Evolutionary conservation across 2,329 filamentous ascomycete genomes (phyloP).

Genomic region (Trichoderma sp.): DNA sequence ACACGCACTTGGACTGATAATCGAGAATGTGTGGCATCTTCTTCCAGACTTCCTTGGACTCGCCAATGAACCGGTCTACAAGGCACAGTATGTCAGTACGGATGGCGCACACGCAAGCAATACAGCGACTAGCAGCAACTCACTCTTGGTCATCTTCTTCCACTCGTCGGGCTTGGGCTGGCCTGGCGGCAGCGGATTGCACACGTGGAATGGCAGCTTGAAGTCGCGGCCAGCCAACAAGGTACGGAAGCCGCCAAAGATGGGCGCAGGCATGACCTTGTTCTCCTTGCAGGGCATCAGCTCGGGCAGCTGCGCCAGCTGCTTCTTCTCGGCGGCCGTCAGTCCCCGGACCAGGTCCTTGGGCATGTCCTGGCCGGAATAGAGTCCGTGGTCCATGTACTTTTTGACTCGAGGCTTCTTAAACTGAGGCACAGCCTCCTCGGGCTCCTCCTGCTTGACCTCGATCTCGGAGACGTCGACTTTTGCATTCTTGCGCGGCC

Average conservation of each 20-base stretch:
- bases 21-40: conserved; percentile 73
- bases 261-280: conserved; percentile 69
- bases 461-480: conserved; percentile 23
- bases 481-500: conserved; percentile 37
- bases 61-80: conserved; percentile 84
- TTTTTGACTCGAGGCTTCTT: conserved; percentile 63
- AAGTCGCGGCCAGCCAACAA: conserved; percentile 77
- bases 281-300: conserved; percentile 54
- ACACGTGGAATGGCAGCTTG: conserved; percentile 86
- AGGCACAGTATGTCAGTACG: conserved; percentile 32
- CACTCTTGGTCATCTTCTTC: conserved; percentile 89
- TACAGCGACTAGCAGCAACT: conserved; percentile 37
- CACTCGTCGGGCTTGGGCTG: conserved; percentile 93
- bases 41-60: conserved; percentile 78
- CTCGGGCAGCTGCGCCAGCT: conserved; percentile 50
- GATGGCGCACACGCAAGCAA: background rate
- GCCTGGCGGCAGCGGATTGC: conserved; percentile 79
- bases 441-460: conserved; percentile 35
- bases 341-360: conserved; percentile 51
- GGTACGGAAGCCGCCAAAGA: conserved; percentile 73
- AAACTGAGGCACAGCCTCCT: conserved; percentile 42
- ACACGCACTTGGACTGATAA: conserved; percentile 76
- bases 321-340: conserved; percentile 54
- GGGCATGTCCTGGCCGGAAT: conserved; percentile 73
- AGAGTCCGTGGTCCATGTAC: conserved; percentile 81